phyloP scores from a whole-genome alignment of 2,329 filamentous ascomycete species.

The Thelonectria rubi region DNA sequence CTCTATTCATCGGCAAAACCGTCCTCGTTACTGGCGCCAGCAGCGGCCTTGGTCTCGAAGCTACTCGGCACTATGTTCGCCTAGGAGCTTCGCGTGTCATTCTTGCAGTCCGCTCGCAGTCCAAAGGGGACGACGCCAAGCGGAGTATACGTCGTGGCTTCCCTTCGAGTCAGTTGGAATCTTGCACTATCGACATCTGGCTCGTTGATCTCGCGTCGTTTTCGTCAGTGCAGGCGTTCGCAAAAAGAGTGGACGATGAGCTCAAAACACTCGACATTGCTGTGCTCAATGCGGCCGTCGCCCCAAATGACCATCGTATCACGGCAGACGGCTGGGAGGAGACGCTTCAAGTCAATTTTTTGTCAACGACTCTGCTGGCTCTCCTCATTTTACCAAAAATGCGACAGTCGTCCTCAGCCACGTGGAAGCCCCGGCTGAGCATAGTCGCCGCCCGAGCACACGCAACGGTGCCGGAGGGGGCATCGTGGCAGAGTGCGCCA shows the following conservation, averaged over 20 bases:
- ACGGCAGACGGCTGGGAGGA: conserved; percentile 57
- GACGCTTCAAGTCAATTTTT: conserved; percentile 65
- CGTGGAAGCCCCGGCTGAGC: conserved; percentile 19
- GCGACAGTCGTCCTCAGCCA: conserved; percentile 12
- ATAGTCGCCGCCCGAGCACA: conserved; percentile 20
- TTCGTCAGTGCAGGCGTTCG: conserved; percentile 14
- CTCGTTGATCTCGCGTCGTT: conserved; percentile 11
- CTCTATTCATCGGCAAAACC: not conserved
- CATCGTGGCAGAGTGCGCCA: conserved; percentile 8
- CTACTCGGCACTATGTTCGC: conserved; percentile 3
- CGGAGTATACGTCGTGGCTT: conserved; percentile 9
- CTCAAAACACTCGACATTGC: conserved; percentile 34
- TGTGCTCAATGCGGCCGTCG: conserved; percentile 43
- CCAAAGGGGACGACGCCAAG: conserved; percentile 5
- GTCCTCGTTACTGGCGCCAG: conserved; percentile 2
- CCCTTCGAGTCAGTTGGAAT: not conserved
- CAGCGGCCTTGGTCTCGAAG: not conserved
- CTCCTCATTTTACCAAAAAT: conserved; percentile 52
- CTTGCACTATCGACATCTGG: conserved; percentile 12
- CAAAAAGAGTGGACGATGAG: not conserved
- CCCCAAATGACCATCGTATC: conserved; percentile 27
- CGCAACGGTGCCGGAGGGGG: conserved; percentile 4
- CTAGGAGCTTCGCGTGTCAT: not conserved
- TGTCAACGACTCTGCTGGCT: conserved; percentile 64
- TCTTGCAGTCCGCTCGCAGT: not conserved